Base-by-base conservation (phyloP, 2,329 filamentous ascomycete genomes). In the Verticillium longisporum region DNA sequence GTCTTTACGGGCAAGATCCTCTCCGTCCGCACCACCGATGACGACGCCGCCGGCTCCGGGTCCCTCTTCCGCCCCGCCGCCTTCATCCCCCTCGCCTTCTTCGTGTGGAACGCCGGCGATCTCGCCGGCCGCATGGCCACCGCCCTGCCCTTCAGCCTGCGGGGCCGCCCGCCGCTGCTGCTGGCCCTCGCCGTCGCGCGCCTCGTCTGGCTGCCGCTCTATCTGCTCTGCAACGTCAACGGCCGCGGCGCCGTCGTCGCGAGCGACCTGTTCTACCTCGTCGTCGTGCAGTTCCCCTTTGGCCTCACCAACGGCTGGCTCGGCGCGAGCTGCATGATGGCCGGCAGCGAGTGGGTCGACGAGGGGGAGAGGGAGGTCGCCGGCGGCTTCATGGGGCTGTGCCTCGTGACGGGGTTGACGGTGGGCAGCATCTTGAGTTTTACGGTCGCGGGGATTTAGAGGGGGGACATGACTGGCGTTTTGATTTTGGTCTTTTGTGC, bases 41-140 rank as follows among this genome's bases (percentile, higher is more conserved):
- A 66, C 50, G 61, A 61, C 37, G 61, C 57, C 0, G 55, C 53
- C 38, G 58, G 61, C 11, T 68, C 69, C 31, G 68, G 70, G 62
- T 75, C 80, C 15, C 76, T 96, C 15, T 84, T 96, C 66, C 84
- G 86, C 59, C 86, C 91, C 0, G 80, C 86, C 0, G 87, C 88
- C 15, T 99, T 98, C 73, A 93, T 98, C 61, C 93, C 95, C 0
- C 81, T 97, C 0, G 92, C 85, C 3, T 96, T 98, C 74, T 85
- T 98, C 62, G 85, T 95, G 71, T 99, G 95, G 95, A 99, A 98
- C 71, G 72, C 88, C 2, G 95, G 95, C 54, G 95, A 98, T 71
- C 78, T 98, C 7, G 64, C 84, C 14, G 95, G 95, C 6, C 86
- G 95, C 9, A 76, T 96, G 21, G 72, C 85, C 1, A 88, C 92